These are phyloP conservation scores for Agaricus sinodeliciosus DNA, from an alignment of 768 basidiomycete species.

Conservation along the genomic window DNA sequence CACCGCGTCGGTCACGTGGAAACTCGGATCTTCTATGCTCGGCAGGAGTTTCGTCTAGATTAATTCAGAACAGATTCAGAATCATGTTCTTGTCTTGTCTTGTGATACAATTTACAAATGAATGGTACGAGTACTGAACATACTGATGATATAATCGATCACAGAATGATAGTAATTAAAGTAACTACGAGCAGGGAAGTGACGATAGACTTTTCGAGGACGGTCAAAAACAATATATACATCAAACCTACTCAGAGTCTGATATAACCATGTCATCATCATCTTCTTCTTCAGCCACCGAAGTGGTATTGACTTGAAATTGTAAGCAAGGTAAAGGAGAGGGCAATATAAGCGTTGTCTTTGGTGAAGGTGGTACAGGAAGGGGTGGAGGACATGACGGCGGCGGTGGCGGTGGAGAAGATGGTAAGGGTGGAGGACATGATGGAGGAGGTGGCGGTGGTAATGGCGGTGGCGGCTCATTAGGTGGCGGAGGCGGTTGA, in stretches of 20 bases:
- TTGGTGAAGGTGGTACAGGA: conserved; percentile 12
- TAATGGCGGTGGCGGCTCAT: conserved; percentile 31
- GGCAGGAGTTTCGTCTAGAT: too few species aligned
- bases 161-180: too few species aligned
- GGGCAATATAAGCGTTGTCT: conserved; percentile 1
- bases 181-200: too few species aligned
- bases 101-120: too few species aligned
- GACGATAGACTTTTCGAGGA: too few species aligned
- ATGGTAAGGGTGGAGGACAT: conserved; percentile 8
- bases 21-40: not conserved
- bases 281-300: not conserved
- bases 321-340: not conserved
- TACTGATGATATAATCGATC: too few species aligned
- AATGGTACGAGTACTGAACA: too few species aligned
- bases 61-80: too few species aligned
- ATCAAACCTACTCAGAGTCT: conserved; percentile 21
- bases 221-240: too few species aligned
- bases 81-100: too few species aligned
- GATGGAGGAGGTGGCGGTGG: conserved; percentile 19
- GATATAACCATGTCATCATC: conserved; percentile 30
- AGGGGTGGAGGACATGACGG: conserved; percentile 9
- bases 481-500: conserved; percentile 20
- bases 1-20: not conserved
- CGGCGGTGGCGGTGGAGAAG: conserved; percentile 12
- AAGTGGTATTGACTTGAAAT: not conserved